Conservation (phyloP, 1,284 basidiomycete genomes). For the Cutaneotrichosporon daszewskae region DNA sequence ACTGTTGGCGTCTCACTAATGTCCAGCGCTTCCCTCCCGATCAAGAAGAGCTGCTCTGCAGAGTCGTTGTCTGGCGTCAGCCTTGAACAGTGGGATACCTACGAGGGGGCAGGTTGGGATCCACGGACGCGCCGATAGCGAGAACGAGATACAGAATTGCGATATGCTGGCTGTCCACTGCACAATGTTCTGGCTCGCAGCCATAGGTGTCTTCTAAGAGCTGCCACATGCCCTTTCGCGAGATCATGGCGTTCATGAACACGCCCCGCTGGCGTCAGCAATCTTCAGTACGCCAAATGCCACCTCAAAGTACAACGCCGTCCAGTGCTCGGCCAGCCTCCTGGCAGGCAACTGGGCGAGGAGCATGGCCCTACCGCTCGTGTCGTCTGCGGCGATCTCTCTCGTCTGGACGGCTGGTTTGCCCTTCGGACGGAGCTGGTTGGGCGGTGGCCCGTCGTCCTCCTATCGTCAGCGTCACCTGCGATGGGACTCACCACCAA, state of each 20-base stretch:
- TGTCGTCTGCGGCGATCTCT: no score
- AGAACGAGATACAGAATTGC: slow-evolving; percentile 15
- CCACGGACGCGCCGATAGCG: slow-evolving; percentile 11
- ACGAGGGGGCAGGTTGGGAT: slow-evolving; percentile 9
- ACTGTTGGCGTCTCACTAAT: neutral
- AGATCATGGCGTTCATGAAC: slow-evolving; percentile 12
- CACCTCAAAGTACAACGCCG: slow-evolving; percentile 6
- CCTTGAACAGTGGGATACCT: neutral
- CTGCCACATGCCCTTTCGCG: no score
- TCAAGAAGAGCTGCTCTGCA: neutral
- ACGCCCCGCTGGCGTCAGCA: slow-evolving; percentile 2
- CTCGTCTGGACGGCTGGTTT: no score
- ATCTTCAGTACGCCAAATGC: neutral
- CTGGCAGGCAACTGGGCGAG: slow-evolving; percentile 1
- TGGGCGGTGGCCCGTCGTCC: no score
- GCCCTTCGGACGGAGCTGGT: no score
- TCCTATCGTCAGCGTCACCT: neutral
- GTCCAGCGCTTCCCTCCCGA: neutral
- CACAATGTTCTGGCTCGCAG: no score
- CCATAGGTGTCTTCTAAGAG: no score
- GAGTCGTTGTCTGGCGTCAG: neutral
- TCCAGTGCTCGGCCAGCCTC: neutral
- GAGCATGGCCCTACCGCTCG: no score
- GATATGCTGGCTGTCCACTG: slow-evolving; percentile 10
- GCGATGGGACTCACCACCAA: neutral